phyloP scores from a whole-genome alignment of 805 yeast species.

The Zygoascus ofunaensis region DNA sequence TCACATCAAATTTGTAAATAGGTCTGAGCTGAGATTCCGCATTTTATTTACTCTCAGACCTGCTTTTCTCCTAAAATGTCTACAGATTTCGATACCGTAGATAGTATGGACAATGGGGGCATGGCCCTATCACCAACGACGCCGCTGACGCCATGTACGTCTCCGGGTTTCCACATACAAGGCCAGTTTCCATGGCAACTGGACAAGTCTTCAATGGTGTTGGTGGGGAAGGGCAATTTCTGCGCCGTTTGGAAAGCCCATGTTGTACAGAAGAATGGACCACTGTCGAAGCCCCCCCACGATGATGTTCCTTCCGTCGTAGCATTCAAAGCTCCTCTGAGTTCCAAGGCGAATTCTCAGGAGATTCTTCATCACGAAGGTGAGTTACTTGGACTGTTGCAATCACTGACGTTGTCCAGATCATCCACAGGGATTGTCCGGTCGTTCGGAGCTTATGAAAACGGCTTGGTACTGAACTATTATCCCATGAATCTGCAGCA shows the following conservation, averaged over 20 bases:
- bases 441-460: neutral
- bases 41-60: no score
- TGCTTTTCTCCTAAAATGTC: no score
- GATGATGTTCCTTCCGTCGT: neutral
- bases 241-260: neutral
- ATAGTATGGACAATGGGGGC: no score
- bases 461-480: constrained; percentile 15
- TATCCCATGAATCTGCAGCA: constrained; percentile 13
- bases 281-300: no score
- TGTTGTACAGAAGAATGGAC: neutral
- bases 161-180: constrained; percentile 1
- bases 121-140: neutral
- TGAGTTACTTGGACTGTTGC: neutral
- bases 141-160: constrained; percentile 12
- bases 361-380: neutral
- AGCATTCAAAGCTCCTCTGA: neutral
- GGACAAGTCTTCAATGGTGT: neutral
- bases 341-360: neutral
- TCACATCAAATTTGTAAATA: no score
- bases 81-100: no score
- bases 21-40: no score
- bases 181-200: neutral
- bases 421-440: constrained; percentile 5
- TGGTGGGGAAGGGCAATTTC: neutral
- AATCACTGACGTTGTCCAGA: neutral